Conservation (phyloP, 768 basidiomycete species). For the Candolleomyces aberdarensis region DNA sequence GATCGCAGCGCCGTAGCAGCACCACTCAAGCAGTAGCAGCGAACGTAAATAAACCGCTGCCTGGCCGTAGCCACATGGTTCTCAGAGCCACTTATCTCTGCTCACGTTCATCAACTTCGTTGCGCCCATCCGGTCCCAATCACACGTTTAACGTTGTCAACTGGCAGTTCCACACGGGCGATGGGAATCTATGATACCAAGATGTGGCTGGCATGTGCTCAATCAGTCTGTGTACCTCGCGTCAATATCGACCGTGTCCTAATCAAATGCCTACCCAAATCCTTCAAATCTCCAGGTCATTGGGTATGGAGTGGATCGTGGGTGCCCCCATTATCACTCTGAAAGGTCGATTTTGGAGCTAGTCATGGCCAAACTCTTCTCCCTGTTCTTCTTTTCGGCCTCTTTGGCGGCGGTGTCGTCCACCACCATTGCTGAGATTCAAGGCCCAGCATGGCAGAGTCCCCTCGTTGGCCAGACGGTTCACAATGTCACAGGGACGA, state of each 20-base stretch:
- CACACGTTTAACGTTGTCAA: constrained; percentile 2
- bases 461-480: constrained; percentile 45
- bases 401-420: constrained; percentile 26
- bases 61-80: background rate
- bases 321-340: constrained; percentile 5
- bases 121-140: background rate
- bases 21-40: background rate
- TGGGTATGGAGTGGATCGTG: constrained; percentile 6
- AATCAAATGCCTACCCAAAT: constrained; percentile 12
- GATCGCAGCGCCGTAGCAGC: background rate
- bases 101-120: background rate
- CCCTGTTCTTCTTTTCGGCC: constrained; percentile 26
- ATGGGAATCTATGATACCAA: background rate
- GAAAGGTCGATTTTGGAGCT: constrained; percentile 6
- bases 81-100: background rate
- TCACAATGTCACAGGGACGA: constrained; percentile 44
- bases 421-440: constrained; percentile 47
- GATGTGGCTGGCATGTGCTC: constrained; percentile 19
- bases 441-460: constrained; percentile 46
- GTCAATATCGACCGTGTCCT: constrained; percentile 4
- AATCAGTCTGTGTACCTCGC: constrained; percentile 17
- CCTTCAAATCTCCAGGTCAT: constrained; percentile 11
- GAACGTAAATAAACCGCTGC: background rate
- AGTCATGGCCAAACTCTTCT: constrained; percentile 29
- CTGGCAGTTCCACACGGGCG: background rate